Evolutionary conservation across 257 asterid species (phyloP).

Genomic region (Nicotiana knightiana): DNA sequence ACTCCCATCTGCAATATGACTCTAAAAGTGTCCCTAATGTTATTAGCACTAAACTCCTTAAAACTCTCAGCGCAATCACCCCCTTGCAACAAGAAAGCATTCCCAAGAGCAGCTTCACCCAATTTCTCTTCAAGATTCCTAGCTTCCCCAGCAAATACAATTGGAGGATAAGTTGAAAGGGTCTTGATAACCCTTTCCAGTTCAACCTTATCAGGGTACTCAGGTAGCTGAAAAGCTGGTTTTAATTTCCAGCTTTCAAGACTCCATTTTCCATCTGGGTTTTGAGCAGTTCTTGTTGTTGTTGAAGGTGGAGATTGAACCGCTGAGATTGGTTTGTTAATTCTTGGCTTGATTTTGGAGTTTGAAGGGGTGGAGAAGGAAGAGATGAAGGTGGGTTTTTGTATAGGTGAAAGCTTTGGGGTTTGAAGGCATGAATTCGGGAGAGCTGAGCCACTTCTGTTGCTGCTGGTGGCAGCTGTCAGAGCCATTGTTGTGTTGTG

Average conservation of each 20-base stretch:
- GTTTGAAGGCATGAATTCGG: conserved; percentile 22
- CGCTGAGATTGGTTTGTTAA: conserved; percentile 40
- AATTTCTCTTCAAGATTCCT: conserved; percentile 65
- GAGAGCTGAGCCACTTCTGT: conserved; percentile 8
- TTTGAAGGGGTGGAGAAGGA: conserved; percentile 7
- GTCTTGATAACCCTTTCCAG: conserved; percentile 58
- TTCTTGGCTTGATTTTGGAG: conserved; percentile 18
- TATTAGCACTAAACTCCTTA: conserved; percentile 72
- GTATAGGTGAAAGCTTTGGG: conserved; percentile 18
- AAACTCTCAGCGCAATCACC: conserved; percentile 93
- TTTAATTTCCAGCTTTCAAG: conserved; percentile 67
- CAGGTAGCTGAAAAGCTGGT: conserved; percentile 60
- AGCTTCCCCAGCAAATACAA: conserved; percentile 84
- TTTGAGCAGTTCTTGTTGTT: conserved; percentile 24
- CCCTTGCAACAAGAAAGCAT: conserved; percentile 69
- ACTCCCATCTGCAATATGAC: conserved; percentile 83
- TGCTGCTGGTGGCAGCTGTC: conserved; percentile 5
- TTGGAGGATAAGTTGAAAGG: conserved; percentile 65
- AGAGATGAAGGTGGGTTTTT: conserved; percentile 17
- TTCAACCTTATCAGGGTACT: conserved; percentile 40
- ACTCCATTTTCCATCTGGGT: conserved; percentile 35
- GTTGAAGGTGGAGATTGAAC: conserved; percentile 32
- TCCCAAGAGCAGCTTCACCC: conserved; percentile 66
- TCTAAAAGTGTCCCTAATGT: conserved; percentile 73
- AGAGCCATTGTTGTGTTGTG: conserved; percentile 23